These are phyloP conservation scores for Eleusine indica DNA, from an alignment of 176 grass and related monocot species.

Conservation along the genomic window DNA sequence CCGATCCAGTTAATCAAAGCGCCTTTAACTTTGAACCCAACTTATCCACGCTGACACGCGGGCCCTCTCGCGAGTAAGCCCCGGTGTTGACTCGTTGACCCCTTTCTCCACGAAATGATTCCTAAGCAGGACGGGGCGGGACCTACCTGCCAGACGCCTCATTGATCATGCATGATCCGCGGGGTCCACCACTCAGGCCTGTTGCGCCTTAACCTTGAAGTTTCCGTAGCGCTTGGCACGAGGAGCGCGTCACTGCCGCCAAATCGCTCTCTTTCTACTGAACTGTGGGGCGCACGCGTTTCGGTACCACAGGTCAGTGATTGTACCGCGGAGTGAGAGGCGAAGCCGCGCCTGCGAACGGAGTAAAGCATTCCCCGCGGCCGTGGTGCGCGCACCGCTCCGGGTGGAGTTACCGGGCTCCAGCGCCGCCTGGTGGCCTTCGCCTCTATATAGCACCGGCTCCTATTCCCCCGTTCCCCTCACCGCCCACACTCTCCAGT, in stretches of 20 bases:
- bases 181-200: not conserved
- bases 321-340: not conserved
- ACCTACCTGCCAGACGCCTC: not conserved
- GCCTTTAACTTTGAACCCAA: not conserved
- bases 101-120: not conserved
- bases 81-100: not conserved
- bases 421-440: not conserved
- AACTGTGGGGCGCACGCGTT: fast-evolving
- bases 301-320: not conserved
- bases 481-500: not conserved
- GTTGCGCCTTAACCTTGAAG: not conserved
- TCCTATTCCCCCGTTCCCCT: not conserved
- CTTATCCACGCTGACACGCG: not conserved
- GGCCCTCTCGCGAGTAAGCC: not conserved
- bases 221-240: not conserved
- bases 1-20: not conserved
- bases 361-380: not conserved
- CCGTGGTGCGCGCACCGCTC: conserved; percentile 20
- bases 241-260: not conserved
- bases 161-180: not conserved
- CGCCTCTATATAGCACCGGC: not conserved
- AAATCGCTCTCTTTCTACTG: not conserved
- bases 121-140: not conserved
- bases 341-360: not conserved
- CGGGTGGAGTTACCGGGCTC: not conserved